A percentile compares a stretch with the other conserved stretches of the same genome.
Evolutionary conservation across 164 flowering plant genomes (phyloP).

Genomic region (Aristolochia fimbriata): DNA sequence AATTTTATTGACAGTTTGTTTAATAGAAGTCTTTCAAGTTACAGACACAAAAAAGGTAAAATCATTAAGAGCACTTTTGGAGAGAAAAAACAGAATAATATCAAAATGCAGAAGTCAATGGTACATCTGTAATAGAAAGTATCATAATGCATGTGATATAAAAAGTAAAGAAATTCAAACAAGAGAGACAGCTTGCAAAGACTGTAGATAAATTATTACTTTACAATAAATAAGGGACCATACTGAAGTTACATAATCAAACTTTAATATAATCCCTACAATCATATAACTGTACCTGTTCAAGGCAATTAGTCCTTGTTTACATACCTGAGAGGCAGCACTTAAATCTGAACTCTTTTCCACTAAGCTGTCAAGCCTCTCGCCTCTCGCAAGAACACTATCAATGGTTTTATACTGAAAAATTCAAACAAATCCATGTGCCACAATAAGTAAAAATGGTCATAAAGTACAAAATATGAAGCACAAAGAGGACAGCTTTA

Average conservation of each 20-base stretch:
- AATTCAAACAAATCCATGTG: not conserved
- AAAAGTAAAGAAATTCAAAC: no score
- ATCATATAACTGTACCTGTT: not conserved
- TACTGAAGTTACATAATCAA: not conserved
- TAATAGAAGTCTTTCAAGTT: no score
- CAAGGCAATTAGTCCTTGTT: not conserved
- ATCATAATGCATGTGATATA: no score
- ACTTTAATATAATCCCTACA: not conserved
- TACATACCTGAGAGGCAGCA: constrained; percentile 87
- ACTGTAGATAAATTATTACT: not conserved
- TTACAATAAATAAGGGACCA: not conserved
- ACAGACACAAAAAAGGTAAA: no score
- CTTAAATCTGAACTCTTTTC: constrained; percentile 99
- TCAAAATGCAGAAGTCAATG: no score
- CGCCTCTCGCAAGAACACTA: constrained; percentile 92
- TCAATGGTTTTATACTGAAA: constrained; percentile 93
- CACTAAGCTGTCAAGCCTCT: constrained; percentile 91
- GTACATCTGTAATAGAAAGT: no score
- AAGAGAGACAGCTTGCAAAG: not conserved
- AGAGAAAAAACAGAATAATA: no score
- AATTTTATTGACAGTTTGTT: no score
- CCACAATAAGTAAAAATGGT: not conserved
- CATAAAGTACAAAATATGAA: not conserved
- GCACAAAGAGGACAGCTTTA: not conserved
- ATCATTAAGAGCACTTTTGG: no score